Conservation (phyloP, 331 rosid species). For the Rhamnella rubrinervis region DNA sequence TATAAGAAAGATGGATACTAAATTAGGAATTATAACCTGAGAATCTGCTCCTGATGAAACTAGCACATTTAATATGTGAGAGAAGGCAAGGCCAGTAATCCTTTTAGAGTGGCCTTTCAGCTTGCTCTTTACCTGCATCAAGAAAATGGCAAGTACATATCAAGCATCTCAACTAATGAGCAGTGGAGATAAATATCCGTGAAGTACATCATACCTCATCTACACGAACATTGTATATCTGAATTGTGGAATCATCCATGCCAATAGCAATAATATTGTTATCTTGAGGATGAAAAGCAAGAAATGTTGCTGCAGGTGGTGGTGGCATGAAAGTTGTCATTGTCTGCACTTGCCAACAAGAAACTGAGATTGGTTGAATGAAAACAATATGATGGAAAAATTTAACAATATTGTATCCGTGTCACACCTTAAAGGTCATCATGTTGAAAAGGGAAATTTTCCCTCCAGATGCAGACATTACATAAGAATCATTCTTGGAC, state of each 20-base stretch:
- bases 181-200: constrained; percentile 3
- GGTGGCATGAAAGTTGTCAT: constrained; percentile 98
- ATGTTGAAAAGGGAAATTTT: constrained; percentile 83
- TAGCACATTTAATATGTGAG: constrained; percentile 75
- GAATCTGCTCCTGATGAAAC: constrained; percentile 98
- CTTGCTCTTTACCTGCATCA: constrained; percentile 88
- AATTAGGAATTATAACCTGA: constrained; percentile 54
- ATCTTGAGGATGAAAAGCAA: constrained; percentile 94
- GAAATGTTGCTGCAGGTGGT: constrained; percentile 90
- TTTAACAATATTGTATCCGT: not conserved
- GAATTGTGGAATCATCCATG: constrained; percentile 91
- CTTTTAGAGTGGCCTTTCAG: constrained; percentile 97
- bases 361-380: constrained; percentile 24
- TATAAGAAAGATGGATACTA: not conserved
- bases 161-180: constrained; percentile 21
- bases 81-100: constrained; percentile 95
- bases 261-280: constrained; percentile 92
- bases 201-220: constrained; percentile 63
- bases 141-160: constrained; percentile 27
- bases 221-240: constrained; percentile 83
- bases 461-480: constrained; percentile 96
- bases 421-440: constrained; percentile 90
- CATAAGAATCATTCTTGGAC: constrained; percentile 89
- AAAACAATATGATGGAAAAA: constrained; percentile 1
- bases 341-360: constrained; percentile 56